Percentiles rank a stretch among this genome's conserved stretches.
These are phyloP conservation scores for Potentilla sterilis DNA, from an alignment of 306 rosid species.

Conservation along the genomic window DNA sequence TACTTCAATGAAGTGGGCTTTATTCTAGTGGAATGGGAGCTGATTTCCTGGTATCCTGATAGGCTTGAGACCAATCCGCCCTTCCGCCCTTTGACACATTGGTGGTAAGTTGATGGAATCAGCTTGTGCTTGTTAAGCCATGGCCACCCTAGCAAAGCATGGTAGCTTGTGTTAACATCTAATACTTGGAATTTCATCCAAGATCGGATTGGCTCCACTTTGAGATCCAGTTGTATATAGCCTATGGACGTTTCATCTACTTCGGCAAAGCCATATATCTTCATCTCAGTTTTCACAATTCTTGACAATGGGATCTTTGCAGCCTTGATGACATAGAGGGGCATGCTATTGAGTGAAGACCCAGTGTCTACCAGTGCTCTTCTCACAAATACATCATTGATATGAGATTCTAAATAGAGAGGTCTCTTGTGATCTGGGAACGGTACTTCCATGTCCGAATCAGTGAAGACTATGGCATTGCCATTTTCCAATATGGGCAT, in stretches of 20 bases:
- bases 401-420: too few species aligned
- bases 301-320: background rate
- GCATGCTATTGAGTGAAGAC: too few species aligned
- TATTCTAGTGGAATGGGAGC: background rate
- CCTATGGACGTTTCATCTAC: background rate
- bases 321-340: too few species aligned
- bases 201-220: background rate
- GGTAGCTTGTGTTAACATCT: background rate
- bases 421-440: too few species aligned
- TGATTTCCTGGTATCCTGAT: background rate
- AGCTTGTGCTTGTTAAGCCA: background rate
- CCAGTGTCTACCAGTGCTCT: too few species aligned
- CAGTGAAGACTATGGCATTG: too few species aligned
- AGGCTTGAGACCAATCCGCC: background rate
- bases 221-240: background rate
- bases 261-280: background rate
- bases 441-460: too few species aligned
- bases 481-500: too few species aligned
- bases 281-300: background rate
- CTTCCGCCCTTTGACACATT: background rate
- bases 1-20: background rate
- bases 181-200: background rate
- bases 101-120: background rate
- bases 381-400: too few species aligned
- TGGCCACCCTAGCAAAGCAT: background rate